Evolutionary conservation across 2,329 filamentous ascomycete genomes (phyloP).

Genomic region (Talaromyces sp.): DNA sequence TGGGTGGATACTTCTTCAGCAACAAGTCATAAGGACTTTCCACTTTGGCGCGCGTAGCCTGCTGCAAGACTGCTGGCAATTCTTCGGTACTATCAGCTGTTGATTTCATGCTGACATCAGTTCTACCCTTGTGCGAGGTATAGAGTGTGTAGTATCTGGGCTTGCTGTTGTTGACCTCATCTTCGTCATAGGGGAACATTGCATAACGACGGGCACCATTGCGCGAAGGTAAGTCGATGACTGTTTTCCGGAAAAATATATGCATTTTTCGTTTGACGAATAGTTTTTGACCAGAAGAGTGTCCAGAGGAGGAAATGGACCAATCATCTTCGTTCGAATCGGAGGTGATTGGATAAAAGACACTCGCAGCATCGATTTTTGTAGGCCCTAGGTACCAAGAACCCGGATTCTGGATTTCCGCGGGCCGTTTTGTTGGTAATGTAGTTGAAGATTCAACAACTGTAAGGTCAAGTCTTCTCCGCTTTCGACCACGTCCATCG

Average conservation of each 20-base stretch:
- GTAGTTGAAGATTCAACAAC: slow-evolving; percentile 4
- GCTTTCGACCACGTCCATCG: slow-evolving; percentile 29
- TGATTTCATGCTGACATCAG: slow-evolving; percentile 28
- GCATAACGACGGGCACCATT: slow-evolving; percentile 25
- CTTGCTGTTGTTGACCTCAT: slow-evolving; percentile 15
- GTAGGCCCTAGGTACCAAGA: slow-evolving; percentile 39
- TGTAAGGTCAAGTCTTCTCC: slow-evolving; percentile 27
- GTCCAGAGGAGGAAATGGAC: slow-evolving; percentile 23
- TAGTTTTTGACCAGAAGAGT: slow-evolving; percentile 26
- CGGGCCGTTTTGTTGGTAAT: background rate
- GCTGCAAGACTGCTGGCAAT: background rate
- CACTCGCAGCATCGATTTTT: slow-evolving; percentile 36
- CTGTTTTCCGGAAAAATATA: slow-evolving; percentile 28
- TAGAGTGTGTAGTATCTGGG: slow-evolving; percentile 31
- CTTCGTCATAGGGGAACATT: slow-evolving; percentile 28
- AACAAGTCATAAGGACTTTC: slow-evolving; percentile 32
- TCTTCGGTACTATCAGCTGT: slow-evolving; percentile 26
- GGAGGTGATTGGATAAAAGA: slow-evolving; percentile 42
- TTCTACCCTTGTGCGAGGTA: slow-evolving; percentile 24
- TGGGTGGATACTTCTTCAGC: slow-evolving; percentile 42
- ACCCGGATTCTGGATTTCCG: background rate
- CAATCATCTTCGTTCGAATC: slow-evolving; percentile 27
- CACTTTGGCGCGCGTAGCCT: background rate
- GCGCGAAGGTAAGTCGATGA: slow-evolving; percentile 22
- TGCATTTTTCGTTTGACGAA: slow-evolving; percentile 33